phyloP scores from a whole-genome alignment of 306 rosid genomes.

The Cucurbita maxima region DNA sequence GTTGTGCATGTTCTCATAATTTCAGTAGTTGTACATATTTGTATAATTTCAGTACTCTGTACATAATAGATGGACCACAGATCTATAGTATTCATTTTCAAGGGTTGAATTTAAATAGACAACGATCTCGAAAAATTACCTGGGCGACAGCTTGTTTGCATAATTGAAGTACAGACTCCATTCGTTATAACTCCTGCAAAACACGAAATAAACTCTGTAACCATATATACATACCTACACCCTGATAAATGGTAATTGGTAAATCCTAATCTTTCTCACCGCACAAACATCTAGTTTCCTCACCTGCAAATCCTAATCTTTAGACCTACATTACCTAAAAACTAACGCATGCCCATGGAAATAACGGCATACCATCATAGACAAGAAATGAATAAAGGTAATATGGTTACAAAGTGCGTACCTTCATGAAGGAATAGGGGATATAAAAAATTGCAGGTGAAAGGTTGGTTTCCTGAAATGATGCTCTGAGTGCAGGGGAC shows the following conservation, averaged over 20 bases:
- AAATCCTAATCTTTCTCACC: background rate
- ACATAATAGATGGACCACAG: background rate
- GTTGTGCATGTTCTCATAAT: background rate
- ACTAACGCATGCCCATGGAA: background rate
- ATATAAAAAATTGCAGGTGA: conserved; percentile 86
- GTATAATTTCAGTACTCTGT: background rate
- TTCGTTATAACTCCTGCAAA: too few relatives aligned
- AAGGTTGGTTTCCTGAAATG: conserved; percentile 72
- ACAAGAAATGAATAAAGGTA: background rate
- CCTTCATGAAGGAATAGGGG: conserved; percentile 99
- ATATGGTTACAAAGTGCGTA: background rate
- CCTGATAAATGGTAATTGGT: background rate
- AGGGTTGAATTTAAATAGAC: background rate
- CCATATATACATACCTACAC: background rate
- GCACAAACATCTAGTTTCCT: conserved; percentile 12
- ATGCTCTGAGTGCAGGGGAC: conserved; percentile 48
- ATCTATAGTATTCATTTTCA: background rate
- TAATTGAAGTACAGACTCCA: too few relatives aligned
- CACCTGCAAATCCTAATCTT: conserved; percentile 39
- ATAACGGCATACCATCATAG: background rate
- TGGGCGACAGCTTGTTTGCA: conserved; percentile 82
- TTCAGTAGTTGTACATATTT: background rate
- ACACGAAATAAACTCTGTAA: background rate
- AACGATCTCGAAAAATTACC: conserved; percentile 34
- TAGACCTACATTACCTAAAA: background rate